Evolutionary conservation across 306 rosid species (phyloP), one percentile per base, ranked within the genome.

Genomic region (Glycyrrhiza uralensis): DNA sequence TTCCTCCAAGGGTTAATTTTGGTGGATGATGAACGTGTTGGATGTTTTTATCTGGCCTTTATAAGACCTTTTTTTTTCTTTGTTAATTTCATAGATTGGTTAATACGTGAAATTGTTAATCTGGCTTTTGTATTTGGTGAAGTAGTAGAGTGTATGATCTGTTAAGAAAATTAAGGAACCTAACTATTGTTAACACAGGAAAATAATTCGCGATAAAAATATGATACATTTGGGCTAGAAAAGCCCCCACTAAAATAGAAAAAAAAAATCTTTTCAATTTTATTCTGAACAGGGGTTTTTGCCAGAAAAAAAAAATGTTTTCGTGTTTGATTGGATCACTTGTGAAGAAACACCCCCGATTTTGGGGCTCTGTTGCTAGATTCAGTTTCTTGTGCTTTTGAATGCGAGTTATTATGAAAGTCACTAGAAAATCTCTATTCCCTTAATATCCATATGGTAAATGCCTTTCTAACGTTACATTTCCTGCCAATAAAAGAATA

Each of bases 101-200:
- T 38, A 11, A 0, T 41, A 24, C 2, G 23, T n/a, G 38, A 22
- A 36, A 35, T 44, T 20, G 17, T 78, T 19, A 5, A 19, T 45
- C 57, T 35, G 20, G 29, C 33, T 15, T 57, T 57, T 71, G 57
- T 57, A 26, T 66, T 33, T 52, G 63, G 50, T 74, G 66, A 7
- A 63, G 15, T 63, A 28, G 22, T 49, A 24, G 42, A 72, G 35
- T 65, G 4, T 56, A 7, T 24, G 66, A 55, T 74, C 61, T 36
- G 80, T 36, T 58, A 10, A 30, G 65, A 58, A 58, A 7, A 8
- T 57, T 8, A 17, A 58, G 42, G 26, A 58, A 52, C 17, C 15
- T 20, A 38, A 61, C 19, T 61, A 20, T n/a, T n/a, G 62, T 28
- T 28, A 6, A n/a, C n/a, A n/a, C n/a, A n/a, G n/a, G n/a, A n/a